These are phyloP conservation scores for Eucalyptus tenuipes DNA, from an alignment of 345 rosid species.

Conservation along the genomic window DNA sequence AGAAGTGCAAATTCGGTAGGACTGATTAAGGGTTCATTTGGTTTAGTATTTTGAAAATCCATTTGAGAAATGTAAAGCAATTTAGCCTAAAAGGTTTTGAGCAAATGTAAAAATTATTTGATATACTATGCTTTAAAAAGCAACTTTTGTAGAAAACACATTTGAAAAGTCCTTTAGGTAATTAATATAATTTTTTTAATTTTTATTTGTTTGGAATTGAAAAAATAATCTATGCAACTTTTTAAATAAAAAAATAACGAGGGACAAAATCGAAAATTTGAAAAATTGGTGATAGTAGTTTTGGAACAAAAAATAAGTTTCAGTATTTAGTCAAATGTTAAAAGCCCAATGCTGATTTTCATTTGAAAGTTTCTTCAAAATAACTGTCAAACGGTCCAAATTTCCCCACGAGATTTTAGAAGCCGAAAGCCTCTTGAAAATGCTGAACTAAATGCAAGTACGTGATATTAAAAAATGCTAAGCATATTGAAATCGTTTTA, in stretches of 20 bases:
- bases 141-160: no score
- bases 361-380: no score
- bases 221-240: no score
- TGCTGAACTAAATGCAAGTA: fast-evolving
- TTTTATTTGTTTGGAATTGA: no score
- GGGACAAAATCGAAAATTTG: no score
- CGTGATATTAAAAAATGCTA: not conserved
- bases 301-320: no score
- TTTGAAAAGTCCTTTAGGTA: fast-evolving
- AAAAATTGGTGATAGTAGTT: fast-evolving
- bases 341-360: fast-evolving
- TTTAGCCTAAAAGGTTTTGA: no score
- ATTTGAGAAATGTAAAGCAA: fast-evolving
- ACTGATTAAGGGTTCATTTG: fast-evolving
- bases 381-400: fast-evolving
- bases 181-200: no score
- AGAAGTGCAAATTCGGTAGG: fast-evolving
- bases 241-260: not conserved
- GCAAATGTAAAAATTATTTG: no score
- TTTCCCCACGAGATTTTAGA: fast-evolving
- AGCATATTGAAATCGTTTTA: not conserved
- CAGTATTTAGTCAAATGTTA: fast-evolving
- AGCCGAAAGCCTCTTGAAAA: fast-evolving
- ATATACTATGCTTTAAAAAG: no score
- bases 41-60: fast-evolving